Base-by-base conservation (phyloP, 2,329 filamentous ascomycete species). In the Trichoderma pleuroti region DNA sequence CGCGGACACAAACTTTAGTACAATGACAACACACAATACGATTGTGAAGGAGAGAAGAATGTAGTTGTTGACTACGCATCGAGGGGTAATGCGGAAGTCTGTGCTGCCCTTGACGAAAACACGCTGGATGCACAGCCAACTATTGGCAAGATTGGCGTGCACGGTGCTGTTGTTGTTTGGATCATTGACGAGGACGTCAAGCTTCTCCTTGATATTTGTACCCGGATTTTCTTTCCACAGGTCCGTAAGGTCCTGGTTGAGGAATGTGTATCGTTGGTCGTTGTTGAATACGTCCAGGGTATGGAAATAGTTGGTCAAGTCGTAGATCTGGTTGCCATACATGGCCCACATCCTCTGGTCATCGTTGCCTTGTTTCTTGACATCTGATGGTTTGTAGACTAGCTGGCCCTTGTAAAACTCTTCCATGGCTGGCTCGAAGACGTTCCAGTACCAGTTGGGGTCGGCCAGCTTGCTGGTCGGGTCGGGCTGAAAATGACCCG, bases 231-330 rank as follows among this genome's bases (percentile, higher is more conserved):
- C 85, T 75, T 90, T 86, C 76, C 97, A 88, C 12, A 95, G 80
- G 3, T 90, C 85, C 2, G 88, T 86, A 6, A 99, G 81, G 8
- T 88, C 86, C 1, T 78, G 74, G 72, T 96, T 90, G 34, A 99
- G 84, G 81, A 97, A 98, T 11, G 86, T 80, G 81, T 93, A 97
- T 0, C 79, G 77, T 0, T 81, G 77, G 6, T 84, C 75, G 68
- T 90, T 84, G 74, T 90, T 85, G 76, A 86, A 83, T 24, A 84
- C 74, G 10, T 91, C 83, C 54, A 90, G 81, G 0, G 94, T 97
- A 77, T 93, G 85, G 81, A 94, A 95, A 82, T 99, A 99, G 79
- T 98, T 89, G 0, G 93, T 97, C 68, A 99, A 82, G 78, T 99
- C 97, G 78, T 96, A 98, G 24, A 99, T 86, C 65, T 86, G 87